Percentiles rank a stretch among this genome's conserved stretches.
Conservation (phyloP, 495 filamentous ascomycete genomes). For the Daldinia concentrica region DNA sequence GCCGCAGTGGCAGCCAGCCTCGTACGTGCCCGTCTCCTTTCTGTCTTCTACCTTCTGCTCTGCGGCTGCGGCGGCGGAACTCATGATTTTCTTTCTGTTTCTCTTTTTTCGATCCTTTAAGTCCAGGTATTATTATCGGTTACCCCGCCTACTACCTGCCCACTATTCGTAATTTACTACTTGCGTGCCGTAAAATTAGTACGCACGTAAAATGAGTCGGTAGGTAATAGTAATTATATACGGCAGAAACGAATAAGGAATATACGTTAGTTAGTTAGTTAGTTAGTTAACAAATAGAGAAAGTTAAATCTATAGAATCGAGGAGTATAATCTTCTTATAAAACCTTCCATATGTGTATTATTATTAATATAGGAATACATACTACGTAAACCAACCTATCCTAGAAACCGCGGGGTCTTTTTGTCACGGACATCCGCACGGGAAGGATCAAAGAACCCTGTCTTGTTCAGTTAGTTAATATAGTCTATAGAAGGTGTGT, state of each 20-base stretch:
- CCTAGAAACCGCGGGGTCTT: not conserved
- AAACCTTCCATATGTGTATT: not conserved
- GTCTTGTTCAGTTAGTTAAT: not conserved
- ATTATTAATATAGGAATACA: not conserved
- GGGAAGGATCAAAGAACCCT: not conserved
- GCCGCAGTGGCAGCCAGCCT: constrained; percentile 48
- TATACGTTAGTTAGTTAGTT: too few relatives aligned
- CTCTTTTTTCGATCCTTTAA: not conserved
- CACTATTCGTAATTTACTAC: not conserved
- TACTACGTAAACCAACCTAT: not conserved
- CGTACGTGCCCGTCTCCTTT: constrained; percentile 36
- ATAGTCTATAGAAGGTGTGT: not conserved
- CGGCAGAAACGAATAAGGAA: too few relatives aligned
- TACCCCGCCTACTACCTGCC: not conserved
- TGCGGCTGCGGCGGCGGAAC: not conserved
- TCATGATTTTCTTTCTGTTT: constrained; percentile 4
- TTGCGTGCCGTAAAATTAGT: too few relatives aligned
- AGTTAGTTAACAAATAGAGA: too few relatives aligned
- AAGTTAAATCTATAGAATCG: too few relatives aligned
- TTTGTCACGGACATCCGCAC: not conserved
- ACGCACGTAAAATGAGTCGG: too few relatives aligned
- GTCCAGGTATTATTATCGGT: too few relatives aligned
- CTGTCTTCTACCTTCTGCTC: constrained; percentile 4
- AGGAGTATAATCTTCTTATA: too few relatives aligned
- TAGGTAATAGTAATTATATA: too few relatives aligned